Evolutionary conservation across 2,329 filamentous ascomycete genomes (phyloP).

Genomic region (Grosmannia huntii): DNA sequence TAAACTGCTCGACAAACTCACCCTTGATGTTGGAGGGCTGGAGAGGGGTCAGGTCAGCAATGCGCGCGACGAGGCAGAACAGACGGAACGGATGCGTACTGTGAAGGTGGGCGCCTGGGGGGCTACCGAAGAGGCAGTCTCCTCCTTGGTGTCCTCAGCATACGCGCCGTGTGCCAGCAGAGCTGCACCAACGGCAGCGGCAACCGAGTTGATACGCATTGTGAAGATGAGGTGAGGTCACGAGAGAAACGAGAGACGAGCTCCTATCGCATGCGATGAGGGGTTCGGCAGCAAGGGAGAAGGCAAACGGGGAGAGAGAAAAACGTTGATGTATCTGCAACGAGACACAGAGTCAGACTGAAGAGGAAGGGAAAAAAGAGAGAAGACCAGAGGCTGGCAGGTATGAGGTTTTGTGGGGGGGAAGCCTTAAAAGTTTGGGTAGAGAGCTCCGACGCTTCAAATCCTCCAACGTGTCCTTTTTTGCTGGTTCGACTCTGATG

Average conservation of each 20-base stretch:
- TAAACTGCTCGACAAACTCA: slow-evolving; percentile 97
- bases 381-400: background rate
- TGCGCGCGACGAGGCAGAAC: background rate
- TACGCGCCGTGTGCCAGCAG: slow-evolving; percentile 57
- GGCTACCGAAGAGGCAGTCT: slow-evolving; percentile 29
- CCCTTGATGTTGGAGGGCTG: slow-evolving; percentile 83
- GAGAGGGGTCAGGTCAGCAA: background rate
- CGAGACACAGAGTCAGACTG: background rate
- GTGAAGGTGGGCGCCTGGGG: slow-evolving; percentile 73
- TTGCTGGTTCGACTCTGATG: slow-evolving; percentile 5
- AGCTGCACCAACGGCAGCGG: slow-evolving; percentile 64
- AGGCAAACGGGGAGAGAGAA: slow-evolving; percentile 1
- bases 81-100: slow-evolving; percentile 41
- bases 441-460: slow-evolving; percentile 2
- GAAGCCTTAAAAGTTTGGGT: slow-evolving; percentile 5
- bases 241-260: background rate
- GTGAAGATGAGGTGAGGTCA: slow-evolving; percentile 17
- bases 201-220: slow-evolving; percentile 77
- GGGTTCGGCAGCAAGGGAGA: background rate
- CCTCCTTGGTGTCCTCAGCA: slow-evolving; percentile 48
- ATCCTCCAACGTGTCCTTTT: slow-evolving; percentile 15
- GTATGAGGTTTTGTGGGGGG: slow-evolving; percentile 5
- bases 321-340: background rate
- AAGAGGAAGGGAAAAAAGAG: background rate
- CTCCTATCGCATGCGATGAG: background rate